Evolutionary conservation across 345 rosid species (phyloP).

Genomic region (Ailanthus altissimus): DNA sequence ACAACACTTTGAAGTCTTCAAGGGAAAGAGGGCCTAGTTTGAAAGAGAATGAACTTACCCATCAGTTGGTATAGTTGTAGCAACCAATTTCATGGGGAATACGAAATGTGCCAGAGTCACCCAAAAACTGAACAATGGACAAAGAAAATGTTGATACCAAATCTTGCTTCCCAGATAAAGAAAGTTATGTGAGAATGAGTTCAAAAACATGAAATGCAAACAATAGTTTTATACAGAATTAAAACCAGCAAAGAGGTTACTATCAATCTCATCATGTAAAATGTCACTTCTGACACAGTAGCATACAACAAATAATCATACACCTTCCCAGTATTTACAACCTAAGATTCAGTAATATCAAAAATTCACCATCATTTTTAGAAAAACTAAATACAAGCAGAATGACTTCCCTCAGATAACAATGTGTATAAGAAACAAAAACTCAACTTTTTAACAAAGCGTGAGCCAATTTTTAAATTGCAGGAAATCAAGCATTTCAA

Average conservation of each 20-base stretch:
- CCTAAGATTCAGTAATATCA: background rate
- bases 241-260: background rate
- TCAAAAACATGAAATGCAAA: conserved; percentile 3
- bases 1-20: background rate
- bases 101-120: conserved; percentile 19
- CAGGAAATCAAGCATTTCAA: background rate
- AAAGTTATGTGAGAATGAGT: background rate
- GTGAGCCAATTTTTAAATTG: background rate
- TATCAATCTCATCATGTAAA: background rate
- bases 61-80: conserved; percentile 29
- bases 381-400: background rate
- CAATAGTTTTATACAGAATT: background rate
- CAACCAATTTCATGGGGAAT: conserved; percentile 26
- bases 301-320: background rate
- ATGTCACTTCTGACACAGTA: background rate
- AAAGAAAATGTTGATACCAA: background rate
- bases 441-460: background rate
- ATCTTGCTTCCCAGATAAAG: background rate
- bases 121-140: conserved; percentile 37
- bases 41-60: conserved; percentile 29
- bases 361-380: background rate
- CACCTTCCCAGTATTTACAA: background rate
- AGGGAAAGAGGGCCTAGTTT: background rate
- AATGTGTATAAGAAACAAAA: background rate
- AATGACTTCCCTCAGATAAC: background rate